Evolutionary conservation across 257 asterid genomes (phyloP).

Genomic region (Solanum infundibuliforme): DNA sequence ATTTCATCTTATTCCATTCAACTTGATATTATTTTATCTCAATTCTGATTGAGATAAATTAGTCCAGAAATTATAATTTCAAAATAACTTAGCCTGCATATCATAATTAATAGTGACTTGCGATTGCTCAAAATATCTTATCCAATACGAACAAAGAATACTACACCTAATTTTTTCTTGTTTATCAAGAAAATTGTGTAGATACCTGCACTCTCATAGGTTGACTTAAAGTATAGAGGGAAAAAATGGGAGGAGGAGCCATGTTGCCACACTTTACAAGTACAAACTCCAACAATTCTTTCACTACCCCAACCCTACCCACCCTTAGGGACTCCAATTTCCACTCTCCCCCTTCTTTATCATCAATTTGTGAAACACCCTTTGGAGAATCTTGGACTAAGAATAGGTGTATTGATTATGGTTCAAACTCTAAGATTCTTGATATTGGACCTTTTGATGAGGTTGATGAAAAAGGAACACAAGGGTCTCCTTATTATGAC

Average conservation of each 20-base stretch:
- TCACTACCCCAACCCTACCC: neutral
- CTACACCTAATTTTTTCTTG: neutral
- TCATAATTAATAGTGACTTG: neutral
- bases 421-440: neutral
- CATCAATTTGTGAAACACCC: constrained; percentile 6
- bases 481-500: neutral
- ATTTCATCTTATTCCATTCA: neutral
- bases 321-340: constrained; percentile 5
- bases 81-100: no score
- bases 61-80: no score
- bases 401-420: neutral
- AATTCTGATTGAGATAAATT: neutral
- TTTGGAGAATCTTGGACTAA: constrained; percentile 2
- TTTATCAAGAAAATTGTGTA: neutral
- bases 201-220: neutral
- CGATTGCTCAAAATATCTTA: neutral
- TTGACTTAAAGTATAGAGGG: neutral
- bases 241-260: constrained; percentile 40
- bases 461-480: neutral
- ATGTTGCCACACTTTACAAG: neutral
- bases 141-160: neutral
- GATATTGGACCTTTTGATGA: neutral
- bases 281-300: neutral
- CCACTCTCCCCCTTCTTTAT: neutral
- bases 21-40: no score